Base-by-base conservation (phyloP, 805 yeast species). In the Metschnikowia bowlesiae region DNA sequence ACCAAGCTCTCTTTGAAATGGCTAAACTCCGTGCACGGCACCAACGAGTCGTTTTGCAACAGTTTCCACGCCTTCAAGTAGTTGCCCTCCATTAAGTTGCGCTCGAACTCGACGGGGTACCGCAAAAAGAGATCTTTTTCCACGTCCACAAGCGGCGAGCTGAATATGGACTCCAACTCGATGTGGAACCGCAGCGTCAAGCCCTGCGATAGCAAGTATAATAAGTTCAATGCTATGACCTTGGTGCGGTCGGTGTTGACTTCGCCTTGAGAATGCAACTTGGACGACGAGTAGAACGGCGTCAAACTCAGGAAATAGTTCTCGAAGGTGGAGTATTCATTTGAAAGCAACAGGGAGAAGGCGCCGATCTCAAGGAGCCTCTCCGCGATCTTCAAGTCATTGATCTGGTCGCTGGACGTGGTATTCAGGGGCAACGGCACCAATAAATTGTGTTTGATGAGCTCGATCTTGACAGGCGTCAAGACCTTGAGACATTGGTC, bases 21-120 rank as follows among this genome's bases (percentile, higher is more conserved):
- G 51, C 79, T 80, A 67, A 84, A 91, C 66, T 94, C 98, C 51
- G 83, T 80, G 56, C 83, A 78, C 29, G 85, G 84, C 56, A 84
- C 82, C 61, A 71, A 72, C 36, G 70, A 59, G 48, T 75, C 74
- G 52, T 81, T 79, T 47, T 84, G 82, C 55, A 87, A 77, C 49
- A 87, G 77, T 58, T 81, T 84, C 86, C 94, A 87, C 42, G 91
- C 92, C 68, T 88, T 88, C 67, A 89, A 94, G 69, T 91, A 94
- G 56, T 92, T 87, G 39, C 99, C 99, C 70, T 94, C 98, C 85
- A 92, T 89, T 57, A 94, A 80, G 86, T 95, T 89, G 57, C 88
- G 84, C 67, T 94, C 98, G 60, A 94, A 82, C 58, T 84, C 83
- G 48, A 92, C 84, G 26, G 98, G 98, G 65, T 90, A 90, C 44